Evolutionary conservation across 2,329 filamentous ascomycete genomes (phyloP), one percentile per base, ranked within the genome.

Genomic region (Botrytis hyacinthi): DNA sequence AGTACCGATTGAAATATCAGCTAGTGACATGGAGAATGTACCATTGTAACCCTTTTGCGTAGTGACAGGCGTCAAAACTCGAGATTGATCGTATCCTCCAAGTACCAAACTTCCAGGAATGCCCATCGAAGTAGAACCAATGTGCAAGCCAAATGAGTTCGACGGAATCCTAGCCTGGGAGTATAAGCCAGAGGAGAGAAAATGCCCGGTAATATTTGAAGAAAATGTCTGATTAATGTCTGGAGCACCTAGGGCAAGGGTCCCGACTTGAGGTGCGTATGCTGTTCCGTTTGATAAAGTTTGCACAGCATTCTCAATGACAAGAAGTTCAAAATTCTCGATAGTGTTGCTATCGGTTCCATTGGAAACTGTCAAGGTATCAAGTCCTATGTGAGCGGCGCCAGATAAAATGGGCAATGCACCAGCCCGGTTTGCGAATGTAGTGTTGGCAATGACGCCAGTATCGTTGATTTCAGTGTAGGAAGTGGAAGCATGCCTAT

Each of bases 91-190:
- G 51, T 74, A 79, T 20, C 78, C 77, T 32, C 77, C 76, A 37
- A 78, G 44, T 29, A 70, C 72, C n/a, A 79, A 65, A 6, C 77
- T 78, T 6, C 70, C 74, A 4, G 73, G 67, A 48, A 78, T 76
- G 1, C 62, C 72, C 57, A 76, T 26, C 3, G 72, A 48, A 42
- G 61, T 57, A 3, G 75, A 78, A 2, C 75, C 77, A 62, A 79
- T 74, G 60, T 79, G 77, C 60, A 79, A 66, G 1, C 77, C 74
- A 59, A 75, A 78, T 3, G 77, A 79, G 51, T 76, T 76, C n/a
- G 77, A 78, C 35, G 74, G 42, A 1, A 60, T 67, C 18, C 48
- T 40, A 3, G 60, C 72, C 51, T 74, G 40, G 20, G 60, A 54
- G 40, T 71, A 65, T 18, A 44, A 65, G 14, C 44, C 60, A 26